These are phyloP conservation scores for Nowakowskiella sp. DNA, from an alignment of 192 early-diverging fungal species.

Conservation along the genomic window DNA sequence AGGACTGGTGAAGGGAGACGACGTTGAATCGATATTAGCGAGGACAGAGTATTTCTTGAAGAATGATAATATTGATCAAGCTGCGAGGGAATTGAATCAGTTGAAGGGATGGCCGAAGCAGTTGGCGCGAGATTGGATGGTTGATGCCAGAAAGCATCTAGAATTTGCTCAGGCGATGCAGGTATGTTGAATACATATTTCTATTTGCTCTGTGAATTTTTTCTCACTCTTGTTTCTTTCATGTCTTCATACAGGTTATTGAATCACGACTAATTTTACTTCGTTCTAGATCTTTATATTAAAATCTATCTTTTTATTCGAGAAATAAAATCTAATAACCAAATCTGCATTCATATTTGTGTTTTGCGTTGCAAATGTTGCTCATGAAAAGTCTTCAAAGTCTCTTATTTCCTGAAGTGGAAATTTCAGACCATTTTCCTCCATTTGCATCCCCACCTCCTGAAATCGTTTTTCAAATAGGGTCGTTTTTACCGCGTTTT, in stretches of 20 bases:
- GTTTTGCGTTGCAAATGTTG: no score
- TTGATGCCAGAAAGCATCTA: conserved; percentile 67
- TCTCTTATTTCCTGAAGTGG: no score
- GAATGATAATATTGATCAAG: conserved; percentile 73
- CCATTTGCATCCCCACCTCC: no score
- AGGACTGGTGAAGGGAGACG: conserved; percentile 75
- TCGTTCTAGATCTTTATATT: conserved; percentile 15
- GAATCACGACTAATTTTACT: conserved; percentile 16
- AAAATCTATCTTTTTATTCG: not conserved
- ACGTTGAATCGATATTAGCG: conserved; percentile 77
- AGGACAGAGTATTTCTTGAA: conserved; percentile 66
- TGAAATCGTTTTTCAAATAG: no score
- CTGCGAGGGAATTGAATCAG: conserved; percentile 87
- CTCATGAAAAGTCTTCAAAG: no score
- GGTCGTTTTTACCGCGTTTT: no score
- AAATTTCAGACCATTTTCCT: no score
- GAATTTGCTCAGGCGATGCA: conserved; percentile 83
- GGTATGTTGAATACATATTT: conserved; percentile 44
- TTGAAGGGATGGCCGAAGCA: conserved; percentile 82
- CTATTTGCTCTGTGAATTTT: conserved; percentile 15
- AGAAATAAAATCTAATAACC: no score
- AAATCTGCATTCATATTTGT: no score
- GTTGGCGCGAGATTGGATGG: conserved; percentile 83
- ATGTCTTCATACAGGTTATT: conserved; percentile 8
- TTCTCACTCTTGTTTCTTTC: not conserved